Conservation (phyloP, 495 filamentous ascomycete genomes). For the Amorphotheca resinae region DNA sequence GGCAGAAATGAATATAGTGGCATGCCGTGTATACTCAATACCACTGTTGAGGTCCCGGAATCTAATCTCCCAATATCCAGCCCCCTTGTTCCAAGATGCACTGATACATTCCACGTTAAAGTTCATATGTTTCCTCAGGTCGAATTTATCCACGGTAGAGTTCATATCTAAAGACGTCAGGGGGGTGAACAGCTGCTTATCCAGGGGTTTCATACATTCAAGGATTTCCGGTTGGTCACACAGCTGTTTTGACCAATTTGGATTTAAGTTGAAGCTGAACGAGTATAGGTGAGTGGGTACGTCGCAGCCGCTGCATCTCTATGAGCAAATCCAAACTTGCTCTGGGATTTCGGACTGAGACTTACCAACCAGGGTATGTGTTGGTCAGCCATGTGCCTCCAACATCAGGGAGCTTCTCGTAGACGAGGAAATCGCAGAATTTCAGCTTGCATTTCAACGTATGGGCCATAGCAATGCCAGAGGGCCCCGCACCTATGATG, state of each 20-base stretch:
- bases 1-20: conserved; percentile 20
- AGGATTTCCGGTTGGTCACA: conserved; percentile 21
- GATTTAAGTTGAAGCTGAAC: conserved; percentile 24
- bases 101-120: conserved; percentile 15
- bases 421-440: conserved; percentile 21
- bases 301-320: conserved; percentile 18
- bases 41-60: conserved; percentile 20
- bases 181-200: not conserved
- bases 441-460: conserved; percentile 20
- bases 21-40: conserved; percentile 10
- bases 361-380: conserved; percentile 22
- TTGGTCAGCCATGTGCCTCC: conserved; percentile 24
- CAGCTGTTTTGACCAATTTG: conserved; percentile 22
- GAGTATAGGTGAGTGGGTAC: conserved; percentile 22
- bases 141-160: conserved; percentile 25
- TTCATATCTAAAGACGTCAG: conserved; percentile 21
- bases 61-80: conserved; percentile 19
- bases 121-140: conserved; percentile 21
- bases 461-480: conserved; percentile 22
- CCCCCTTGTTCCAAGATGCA: conserved; percentile 21
- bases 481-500: conserved; percentile 19
- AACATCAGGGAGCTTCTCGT: conserved; percentile 18
- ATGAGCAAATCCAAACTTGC: not conserved
- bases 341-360: not conserved
- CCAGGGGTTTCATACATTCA: conserved; percentile 15